A percentile compares a stretch with the other conserved stretches of the same genome.
Conservation (phyloP, 345 rosid genomes). For the Lenwebbia sp. region DNA sequence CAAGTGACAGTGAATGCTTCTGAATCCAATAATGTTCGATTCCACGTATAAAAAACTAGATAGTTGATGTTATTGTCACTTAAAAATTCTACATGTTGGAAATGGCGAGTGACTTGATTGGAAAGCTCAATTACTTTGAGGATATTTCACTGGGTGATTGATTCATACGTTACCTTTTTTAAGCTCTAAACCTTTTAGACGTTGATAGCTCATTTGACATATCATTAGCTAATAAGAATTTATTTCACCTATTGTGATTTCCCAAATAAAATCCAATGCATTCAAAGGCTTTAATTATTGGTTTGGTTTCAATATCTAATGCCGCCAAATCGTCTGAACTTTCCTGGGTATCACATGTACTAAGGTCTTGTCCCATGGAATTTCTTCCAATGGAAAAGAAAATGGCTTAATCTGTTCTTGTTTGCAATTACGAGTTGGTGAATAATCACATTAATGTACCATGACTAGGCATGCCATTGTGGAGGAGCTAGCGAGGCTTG, state of each 20-base stretch:
- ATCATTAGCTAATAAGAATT: background rate
- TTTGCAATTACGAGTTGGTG: background rate
- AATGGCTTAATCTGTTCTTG: background rate
- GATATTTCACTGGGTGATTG: background rate
- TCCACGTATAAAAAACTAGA: background rate
- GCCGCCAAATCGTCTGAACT: background rate
- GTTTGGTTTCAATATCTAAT: background rate
- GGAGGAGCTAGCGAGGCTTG: conserved; percentile 22
- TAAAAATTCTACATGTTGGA: background rate
- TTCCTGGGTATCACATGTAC: background rate
- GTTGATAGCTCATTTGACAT: background rate
- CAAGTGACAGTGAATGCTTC: background rate
- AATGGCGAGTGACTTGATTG: background rate
- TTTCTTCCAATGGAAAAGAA: background rate
- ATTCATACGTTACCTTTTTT: background rate
- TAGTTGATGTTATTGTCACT: background rate
- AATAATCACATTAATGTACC: background rate
- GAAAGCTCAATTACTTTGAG: background rate
- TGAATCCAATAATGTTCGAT: background rate
- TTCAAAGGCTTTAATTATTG: background rate
- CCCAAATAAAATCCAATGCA: background rate
- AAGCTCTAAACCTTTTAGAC: background rate
- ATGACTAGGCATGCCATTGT: conserved; percentile 40
- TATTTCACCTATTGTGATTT: background rate
- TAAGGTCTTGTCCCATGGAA: background rate